These are phyloP conservation scores for Backusella luteola DNA, from an alignment of 192 early-diverging fungal genomes.

Conservation along the genomic window DNA sequence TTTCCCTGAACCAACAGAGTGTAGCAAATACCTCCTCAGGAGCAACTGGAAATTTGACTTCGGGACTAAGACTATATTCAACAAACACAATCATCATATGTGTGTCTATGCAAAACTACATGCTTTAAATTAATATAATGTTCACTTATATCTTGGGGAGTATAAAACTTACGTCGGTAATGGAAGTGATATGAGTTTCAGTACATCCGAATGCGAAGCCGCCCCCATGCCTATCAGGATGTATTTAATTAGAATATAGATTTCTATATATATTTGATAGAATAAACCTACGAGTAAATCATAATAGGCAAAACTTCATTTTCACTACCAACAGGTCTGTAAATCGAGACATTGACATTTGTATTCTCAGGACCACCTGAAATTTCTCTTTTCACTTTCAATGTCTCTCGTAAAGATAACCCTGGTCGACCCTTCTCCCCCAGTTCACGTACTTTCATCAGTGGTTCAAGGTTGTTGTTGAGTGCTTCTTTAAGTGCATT, in stretches of 20 bases:
- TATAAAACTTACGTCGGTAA: neutral
- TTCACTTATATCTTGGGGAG: neutral
- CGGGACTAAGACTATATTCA: conserved; percentile 18
- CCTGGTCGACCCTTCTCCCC: neutral
- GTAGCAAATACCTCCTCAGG: conserved; percentile 10
- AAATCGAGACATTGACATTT: neutral
- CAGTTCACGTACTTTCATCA: neutral
- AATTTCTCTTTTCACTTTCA: neutral
- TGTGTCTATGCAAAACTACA: neutral
- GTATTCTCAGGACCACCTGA: neutral
- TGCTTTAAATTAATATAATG: neutral
- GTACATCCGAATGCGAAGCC: neutral
- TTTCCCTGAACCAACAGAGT: neutral
- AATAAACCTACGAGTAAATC: neutral
- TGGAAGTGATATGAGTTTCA: neutral
- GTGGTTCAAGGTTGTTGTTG: too few relatives aligned
- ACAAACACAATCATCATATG: conserved; percentile 14
- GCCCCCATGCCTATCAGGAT: neutral
- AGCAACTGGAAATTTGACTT: conserved; percentile 12
- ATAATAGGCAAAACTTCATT: neutral
- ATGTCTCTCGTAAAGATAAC: too few relatives aligned
- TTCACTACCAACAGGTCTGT: neutral
- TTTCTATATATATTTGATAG: neutral
- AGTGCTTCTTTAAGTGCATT: too few relatives aligned
- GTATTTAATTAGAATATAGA: neutral